Evolutionary conservation across 257 asterid species (phyloP), one percentile per base, ranked within the genome.

Genomic region (Lycium ferocissimum): DNA sequence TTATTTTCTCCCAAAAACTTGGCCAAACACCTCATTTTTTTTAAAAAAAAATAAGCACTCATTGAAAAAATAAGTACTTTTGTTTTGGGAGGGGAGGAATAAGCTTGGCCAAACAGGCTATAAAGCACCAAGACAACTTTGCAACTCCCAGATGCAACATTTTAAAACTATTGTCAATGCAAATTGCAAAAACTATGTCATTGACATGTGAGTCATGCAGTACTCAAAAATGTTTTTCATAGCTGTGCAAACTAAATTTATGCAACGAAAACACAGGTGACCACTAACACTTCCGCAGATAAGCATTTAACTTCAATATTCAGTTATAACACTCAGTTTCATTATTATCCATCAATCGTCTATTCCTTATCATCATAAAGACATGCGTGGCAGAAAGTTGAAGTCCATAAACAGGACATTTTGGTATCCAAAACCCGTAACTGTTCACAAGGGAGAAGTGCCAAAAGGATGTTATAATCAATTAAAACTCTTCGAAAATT

Each of bases 121-220:
- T 26, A 26, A 26, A 54, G 58, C 58, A 12, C 17, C 58, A 3
- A 54, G 2, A 4, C 18, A 13, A 54, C 14, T 54, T 6, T 54
- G 18, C n/a, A 54, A 54, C 18, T 54, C 59, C 17, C 59, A 4
- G 59, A 4, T 54, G 59, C 80, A 20, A 20, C 18, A 73, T 73
- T 73, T 47, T 11, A 73, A 45, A 73, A n/a, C n/a, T 22, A 7
- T 7, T 11, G 43, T 20, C 59, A 45, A 73, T 73, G 51, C 59
- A 73, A 73, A 22, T 49, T 20, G 59, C 80, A 73, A 69, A 66
- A 72, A 51, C 49, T 45, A 73, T 49, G n/a, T 2, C 45, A n/a
- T 45, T 49, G n/a, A 5, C 45, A n/a, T 45, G n/a, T 45, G 80
- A 73, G 59, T 73, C 35, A n/a, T 73, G 59, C 40, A 73, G 8